Conservation (phyloP, 345 rosid species). For the Pseudoturritis turrita region DNA sequence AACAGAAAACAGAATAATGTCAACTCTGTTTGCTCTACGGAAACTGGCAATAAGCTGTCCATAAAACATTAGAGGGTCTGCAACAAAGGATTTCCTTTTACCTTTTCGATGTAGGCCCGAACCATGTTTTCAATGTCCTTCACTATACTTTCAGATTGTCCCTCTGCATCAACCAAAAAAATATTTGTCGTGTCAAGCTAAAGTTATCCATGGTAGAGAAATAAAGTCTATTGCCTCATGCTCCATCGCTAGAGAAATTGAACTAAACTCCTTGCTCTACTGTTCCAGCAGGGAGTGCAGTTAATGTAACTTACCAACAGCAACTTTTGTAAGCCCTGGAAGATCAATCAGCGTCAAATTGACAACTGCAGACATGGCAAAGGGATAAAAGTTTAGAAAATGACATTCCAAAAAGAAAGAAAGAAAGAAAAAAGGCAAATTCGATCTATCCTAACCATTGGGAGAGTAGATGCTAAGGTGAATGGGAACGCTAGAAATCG, state of each 20-base stretch:
- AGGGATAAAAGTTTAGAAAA: background rate
- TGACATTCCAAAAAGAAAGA: background rate
- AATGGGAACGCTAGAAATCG: slow-evolving; percentile 93
- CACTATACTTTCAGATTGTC: slow-evolving; percentile 93
- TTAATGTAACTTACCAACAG: slow-evolving; percentile 67
- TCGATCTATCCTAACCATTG: slow-evolving; percentile 40
- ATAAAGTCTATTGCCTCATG: slow-evolving; percentile 2
- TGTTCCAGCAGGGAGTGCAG: background rate
- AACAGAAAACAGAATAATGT: slow-evolving; percentile 5
- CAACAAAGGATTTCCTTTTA: slow-evolving; percentile 26
- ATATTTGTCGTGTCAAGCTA: background rate
- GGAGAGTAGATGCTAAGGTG: slow-evolving; percentile 98
- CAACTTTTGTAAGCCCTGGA: slow-evolving; percentile 99
- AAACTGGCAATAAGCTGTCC: background rate
- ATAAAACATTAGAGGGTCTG: background rate
- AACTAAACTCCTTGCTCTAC: background rate
- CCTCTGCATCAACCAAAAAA: slow-evolving; percentile 56
- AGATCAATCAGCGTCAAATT: slow-evolving; percentile 96
- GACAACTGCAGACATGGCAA: slow-evolving; percentile 64
- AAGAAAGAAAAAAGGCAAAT: background rate
- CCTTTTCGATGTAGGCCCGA: slow-evolving; percentile 96
- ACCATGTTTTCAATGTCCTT: slow-evolving; percentile 98
- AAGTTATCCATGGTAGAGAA: background rate
- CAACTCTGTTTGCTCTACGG: background rate
- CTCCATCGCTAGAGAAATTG: background rate